Percentiles rank a stretch among this genome's conserved stretches.
Evolutionary conservation across 352 stramenopile species (phyloP).

Genomic region (Phytophthora sp.): DNA sequence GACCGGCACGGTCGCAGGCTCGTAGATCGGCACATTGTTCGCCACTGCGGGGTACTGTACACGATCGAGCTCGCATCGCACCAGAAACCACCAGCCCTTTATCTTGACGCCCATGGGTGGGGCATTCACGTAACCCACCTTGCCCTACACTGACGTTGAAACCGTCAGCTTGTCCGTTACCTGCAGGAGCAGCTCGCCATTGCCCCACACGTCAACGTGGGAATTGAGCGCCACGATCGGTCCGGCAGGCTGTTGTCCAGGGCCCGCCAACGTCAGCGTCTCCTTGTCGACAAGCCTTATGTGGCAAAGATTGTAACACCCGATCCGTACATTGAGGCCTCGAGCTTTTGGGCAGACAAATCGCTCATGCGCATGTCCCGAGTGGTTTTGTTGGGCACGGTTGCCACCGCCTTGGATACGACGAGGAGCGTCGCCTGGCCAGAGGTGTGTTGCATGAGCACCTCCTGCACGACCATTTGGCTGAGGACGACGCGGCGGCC

Average conservation of each 20-base stretch:
- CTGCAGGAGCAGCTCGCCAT: slow-evolving; percentile 54
- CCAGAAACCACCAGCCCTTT: slow-evolving; percentile 67
- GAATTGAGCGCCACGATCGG: slow-evolving; percentile 50
- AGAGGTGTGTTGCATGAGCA: no score
- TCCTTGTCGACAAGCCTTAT: slow-evolving; percentile 48
- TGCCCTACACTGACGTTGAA: slow-evolving; percentile 55
- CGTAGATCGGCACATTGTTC: slow-evolving; percentile 50
- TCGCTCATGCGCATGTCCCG: no score
- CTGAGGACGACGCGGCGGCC: no score
- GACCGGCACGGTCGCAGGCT: slow-evolving; percentile 27
- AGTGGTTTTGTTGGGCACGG: no score
- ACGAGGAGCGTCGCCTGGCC: no score
- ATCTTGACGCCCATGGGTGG: slow-evolving; percentile 49
- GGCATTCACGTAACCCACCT: slow-evolving; percentile 57
- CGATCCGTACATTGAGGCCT: slow-evolving; percentile 54
- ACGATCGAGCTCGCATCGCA: slow-evolving; percentile 48
- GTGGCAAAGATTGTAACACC: slow-evolving; percentile 51
- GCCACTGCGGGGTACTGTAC: slow-evolving; percentile 39
- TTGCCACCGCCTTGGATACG: no score
- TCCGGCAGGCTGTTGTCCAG: slow-evolving; percentile 51
- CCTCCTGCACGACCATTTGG: no score
- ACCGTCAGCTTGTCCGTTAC: slow-evolving; percentile 53
- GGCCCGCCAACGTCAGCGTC: slow-evolving; percentile 54
- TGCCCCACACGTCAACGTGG: slow-evolving; percentile 54
- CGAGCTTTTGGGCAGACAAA: slow-evolving; percentile 42